Conservation (phyloP, 148 eudicot genomes). For the Rhododendron williamsianum region DNA sequence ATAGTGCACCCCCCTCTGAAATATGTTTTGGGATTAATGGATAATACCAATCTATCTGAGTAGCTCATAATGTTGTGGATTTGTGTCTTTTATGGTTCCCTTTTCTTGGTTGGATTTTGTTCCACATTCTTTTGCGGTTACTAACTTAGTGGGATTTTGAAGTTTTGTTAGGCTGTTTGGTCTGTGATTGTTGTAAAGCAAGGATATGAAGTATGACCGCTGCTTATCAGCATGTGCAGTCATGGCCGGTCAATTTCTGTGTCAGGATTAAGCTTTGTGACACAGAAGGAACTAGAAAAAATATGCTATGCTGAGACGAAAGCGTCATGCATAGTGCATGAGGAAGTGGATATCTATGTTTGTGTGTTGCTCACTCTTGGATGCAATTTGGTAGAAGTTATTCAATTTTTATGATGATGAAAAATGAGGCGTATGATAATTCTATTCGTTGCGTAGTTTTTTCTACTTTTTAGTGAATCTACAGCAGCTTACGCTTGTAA, state of each 20-base stretch:
- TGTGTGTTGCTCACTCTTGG: not conserved
- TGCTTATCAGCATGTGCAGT: not conserved
- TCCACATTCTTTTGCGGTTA: not conserved
- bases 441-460: not conserved
- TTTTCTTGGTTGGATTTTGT: not conserved
- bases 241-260: not conserved
- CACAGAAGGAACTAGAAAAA: not conserved
- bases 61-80: not conserved
- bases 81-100: not conserved
- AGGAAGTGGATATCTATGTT: not conserved
- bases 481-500: not conserved
- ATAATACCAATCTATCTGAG: not conserved
- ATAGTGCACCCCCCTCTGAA: not conserved
- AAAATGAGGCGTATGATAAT: not conserved
- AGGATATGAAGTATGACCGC: not conserved
- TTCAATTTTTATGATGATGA: not conserved
- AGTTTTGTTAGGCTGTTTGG: not conserved
- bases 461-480: not conserved
- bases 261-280: conserved; percentile 2
- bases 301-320: not conserved
- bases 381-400: not conserved
- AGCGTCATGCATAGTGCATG: not conserved
- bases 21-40: not conserved
- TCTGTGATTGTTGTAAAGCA: not conserved
- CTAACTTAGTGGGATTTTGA: not conserved